Percentiles rank a stretch among this genome's conserved stretches.
These are phyloP conservation scores for Metschnikowia similis DNA, from an alignment of 805 yeast genomes.

Conservation along the genomic window DNA sequence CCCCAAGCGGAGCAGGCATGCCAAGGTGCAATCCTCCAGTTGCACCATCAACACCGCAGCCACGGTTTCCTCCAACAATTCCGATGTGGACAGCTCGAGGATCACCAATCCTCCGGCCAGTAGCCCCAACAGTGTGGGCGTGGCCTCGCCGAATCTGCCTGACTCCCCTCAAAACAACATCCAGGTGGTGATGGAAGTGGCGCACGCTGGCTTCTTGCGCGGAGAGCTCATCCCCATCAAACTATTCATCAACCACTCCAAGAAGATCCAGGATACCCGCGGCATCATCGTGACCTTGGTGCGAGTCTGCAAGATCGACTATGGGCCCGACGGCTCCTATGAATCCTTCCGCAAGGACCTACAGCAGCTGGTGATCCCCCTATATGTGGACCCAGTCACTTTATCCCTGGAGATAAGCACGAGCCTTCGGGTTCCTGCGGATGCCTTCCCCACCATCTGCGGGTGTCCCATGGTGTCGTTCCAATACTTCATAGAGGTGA, in stretches of 20 bases:
- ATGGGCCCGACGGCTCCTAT: constrained; percentile 54
- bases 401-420: constrained; percentile 56
- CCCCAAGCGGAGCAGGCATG: constrained; percentile 31
- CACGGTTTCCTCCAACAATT: constrained; percentile 30
- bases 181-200: constrained; percentile 32
- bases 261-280: constrained; percentile 60
- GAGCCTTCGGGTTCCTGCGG: constrained; percentile 70
- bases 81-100: constrained; percentile 18
- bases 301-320: constrained; percentile 65
- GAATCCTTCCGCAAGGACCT: constrained; percentile 82
- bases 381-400: constrained; percentile 69
- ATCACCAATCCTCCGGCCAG: background rate
- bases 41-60: constrained; percentile 31
- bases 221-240: constrained; percentile 79
- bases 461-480: constrained; percentile 71
- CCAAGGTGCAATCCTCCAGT: constrained; percentile 33
- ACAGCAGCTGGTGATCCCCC: constrained; percentile 70
- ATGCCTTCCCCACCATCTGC: constrained; percentile 78
- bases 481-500: constrained; percentile 79
- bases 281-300: constrained; percentile 79
- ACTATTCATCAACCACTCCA: constrained; percentile 62
- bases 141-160: background rate
- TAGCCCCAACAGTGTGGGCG: background rate
- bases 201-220: constrained; percentile 67
- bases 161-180: constrained; percentile 25